Percentiles rank a stretch among this genome's conserved stretches.
These are phyloP conservation scores for Pezicula rhizophila DNA, from an alignment of 2,329 filamentous ascomycete species.

Conservation along the genomic window DNA sequence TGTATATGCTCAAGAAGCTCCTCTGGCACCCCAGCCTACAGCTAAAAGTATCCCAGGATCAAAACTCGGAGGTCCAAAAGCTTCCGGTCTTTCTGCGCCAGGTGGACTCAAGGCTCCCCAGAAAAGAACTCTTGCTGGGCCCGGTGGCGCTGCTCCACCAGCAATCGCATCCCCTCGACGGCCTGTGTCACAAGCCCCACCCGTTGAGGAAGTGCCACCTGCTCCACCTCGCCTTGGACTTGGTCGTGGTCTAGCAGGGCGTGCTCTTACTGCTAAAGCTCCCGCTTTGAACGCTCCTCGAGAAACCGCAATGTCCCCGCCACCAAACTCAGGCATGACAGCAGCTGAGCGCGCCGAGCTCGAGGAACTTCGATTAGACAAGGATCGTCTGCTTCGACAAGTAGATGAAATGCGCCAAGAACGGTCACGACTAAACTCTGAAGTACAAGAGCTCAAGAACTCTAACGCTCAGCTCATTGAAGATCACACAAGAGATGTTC, in stretches of 20 bases:
- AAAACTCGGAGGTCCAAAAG: conserved; percentile 51
- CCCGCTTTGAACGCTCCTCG: conserved; percentile 44
- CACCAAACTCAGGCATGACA: conserved; percentile 60
- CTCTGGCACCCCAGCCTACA: conserved; percentile 52
- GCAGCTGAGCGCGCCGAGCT: conserved; percentile 86
- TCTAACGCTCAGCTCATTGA: conserved; percentile 96
- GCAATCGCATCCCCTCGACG: conserved; percentile 41
- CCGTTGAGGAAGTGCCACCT: conserved; percentile 32
- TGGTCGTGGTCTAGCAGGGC: conserved; percentile 69
- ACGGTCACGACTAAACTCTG: conserved; percentile 72
- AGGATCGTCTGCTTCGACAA: conserved; percentile 69
- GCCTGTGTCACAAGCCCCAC: conserved; percentile 40
- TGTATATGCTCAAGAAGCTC: conserved; percentile 42
- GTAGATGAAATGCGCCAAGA: conserved; percentile 79
- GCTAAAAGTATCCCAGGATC: conserved; percentile 41
- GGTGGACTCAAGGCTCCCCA: conserved; percentile 52
- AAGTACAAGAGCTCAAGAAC: conserved; percentile 91
- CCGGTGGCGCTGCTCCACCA: conserved; percentile 32
- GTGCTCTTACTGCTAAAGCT: conserved; percentile 74
- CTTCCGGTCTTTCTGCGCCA: conserved; percentile 38
- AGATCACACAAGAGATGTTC: conserved; percentile 89
- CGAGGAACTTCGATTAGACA: conserved; percentile 78
- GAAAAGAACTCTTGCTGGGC: conserved; percentile 45
- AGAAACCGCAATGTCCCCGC: conserved; percentile 47
- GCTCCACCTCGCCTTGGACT: conserved; percentile 26